Conservation (phyloP, 2,329 filamentous ascomycete species). For the Pyrenochaeta sp. region DNA sequence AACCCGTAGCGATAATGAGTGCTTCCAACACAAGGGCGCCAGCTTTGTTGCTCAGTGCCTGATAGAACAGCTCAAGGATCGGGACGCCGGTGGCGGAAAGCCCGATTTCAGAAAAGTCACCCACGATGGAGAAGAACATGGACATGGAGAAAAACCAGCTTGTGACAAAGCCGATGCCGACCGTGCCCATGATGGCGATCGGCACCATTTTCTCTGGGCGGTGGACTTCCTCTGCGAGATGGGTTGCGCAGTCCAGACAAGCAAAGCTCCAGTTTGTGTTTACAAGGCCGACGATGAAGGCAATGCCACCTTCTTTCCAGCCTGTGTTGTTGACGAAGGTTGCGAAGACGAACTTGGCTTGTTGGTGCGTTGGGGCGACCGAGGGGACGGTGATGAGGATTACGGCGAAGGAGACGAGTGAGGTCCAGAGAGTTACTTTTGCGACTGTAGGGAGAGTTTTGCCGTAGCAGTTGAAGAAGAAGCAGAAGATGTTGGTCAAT, state of each 20-base stretch:
- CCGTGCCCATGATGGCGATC: conserved; percentile 59
- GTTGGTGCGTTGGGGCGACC: conserved; percentile 52
- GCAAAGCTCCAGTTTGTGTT: conserved; percentile 61
- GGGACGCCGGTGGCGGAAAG: conserved; percentile 54
- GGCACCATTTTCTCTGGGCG: conserved; percentile 57
- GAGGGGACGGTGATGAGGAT: conserved; percentile 59
- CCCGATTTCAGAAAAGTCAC: conserved; percentile 53
- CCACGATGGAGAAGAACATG: conserved; percentile 60
- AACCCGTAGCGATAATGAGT: conserved; percentile 56
- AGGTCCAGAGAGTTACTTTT: conserved; percentile 54
- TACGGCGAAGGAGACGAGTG: conserved; percentile 56
- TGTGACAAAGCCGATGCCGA: conserved; percentile 59
- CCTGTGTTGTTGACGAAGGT: conserved; percentile 62
- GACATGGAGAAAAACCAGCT: conserved; percentile 57
- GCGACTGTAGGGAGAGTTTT: conserved; percentile 50
- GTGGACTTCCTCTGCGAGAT: conserved; percentile 60
- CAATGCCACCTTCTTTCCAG: conserved; percentile 56
- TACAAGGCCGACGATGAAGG: conserved; percentile 61
- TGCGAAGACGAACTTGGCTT: conserved; percentile 59
- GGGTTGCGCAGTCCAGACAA: conserved; percentile 59
- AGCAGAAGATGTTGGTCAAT: conserved; percentile 57
- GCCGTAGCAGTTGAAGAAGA: conserved; percentile 57
- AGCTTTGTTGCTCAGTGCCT: conserved; percentile 51
- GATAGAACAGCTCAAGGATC: conserved; percentile 57
- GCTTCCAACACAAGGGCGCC: conserved; percentile 57